Base-by-base conservation (phyloP, 208 protist genomes). In the Leishmania guyanensis region DNA sequence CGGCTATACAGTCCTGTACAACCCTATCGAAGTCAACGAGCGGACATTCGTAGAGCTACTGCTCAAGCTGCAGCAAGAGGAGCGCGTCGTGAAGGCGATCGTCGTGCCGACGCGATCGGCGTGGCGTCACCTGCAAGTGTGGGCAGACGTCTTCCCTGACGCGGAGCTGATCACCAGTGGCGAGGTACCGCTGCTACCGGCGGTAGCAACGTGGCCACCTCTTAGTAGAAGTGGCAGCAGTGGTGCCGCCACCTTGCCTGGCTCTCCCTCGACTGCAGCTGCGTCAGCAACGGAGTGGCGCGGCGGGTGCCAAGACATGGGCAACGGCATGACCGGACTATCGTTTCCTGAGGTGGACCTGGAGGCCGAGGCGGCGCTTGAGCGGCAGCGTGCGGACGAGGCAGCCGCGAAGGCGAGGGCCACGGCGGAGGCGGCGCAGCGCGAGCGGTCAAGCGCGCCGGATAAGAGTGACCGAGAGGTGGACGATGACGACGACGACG, bases 1-100 rank as follows among this genome's bases (percentile, higher is more conserved):
- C 36, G 90, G 81, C 80, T 93, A 93, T 86, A 96, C 93, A 10
- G 91, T 94, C 14, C 81, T 95, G 56, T 97, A 97, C 86, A 97
- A 95, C 86, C 94, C 94, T 10, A 88, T 95, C 53, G 90, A 94
- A 48, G 85, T 88, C 20, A 93, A 94, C 66, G 89, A 92, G 16
- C 73, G 80, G 22, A 93, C 92, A 12, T 94, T 97, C 48, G 62
- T 62, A 17, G 84, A 89, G 48, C 77, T 94, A 17, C 66, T 95
- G 2, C 72, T 75, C 50, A 92, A 92, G 76, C 85, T 95, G 33
- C 56, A 94, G 72, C 79, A 85, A 50, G 90, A 95, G 83, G 87
- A 91, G 62, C 87, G 89, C 3, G 90, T 94, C 9, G 92, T 97
- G 73, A 84, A 83, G 86, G 86, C 89, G 22, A 93, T 97, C 82